Base-by-base conservation (phyloP, 345 rosid species). In the Sapria himalayana region DNA sequence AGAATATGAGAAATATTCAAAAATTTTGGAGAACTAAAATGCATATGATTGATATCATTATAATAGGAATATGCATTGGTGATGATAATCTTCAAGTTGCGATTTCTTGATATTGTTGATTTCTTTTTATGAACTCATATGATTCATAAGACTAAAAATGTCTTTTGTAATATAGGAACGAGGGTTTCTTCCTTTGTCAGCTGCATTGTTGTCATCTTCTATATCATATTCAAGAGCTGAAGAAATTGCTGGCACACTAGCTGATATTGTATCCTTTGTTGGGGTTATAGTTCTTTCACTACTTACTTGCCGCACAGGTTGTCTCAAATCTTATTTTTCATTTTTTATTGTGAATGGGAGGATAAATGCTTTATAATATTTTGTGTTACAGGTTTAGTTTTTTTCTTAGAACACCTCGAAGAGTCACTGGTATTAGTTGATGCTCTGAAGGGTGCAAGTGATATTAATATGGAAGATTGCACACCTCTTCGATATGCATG, bases 111-210 rank as follows among this genome's bases (percentile, higher is more conserved):
- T n/a, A n/a, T n/a, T n/a, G n/a, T n/a, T n/a, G n/a, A n/a, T n/a
- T n/a, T n/a, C n/a, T n/a, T n/a, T n/a, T n/a, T n/a, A n/a, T n/a
- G n/a, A n/a, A n/a, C n/a, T n/a, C n/a, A n/a, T n/a, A n/a, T n/a
- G n/a, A n/a, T n/a, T n/a, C n/a, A n/a, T n/a, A n/a, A n/a, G n/a
- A 41, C 39, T 60, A 39, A 33, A 55, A 48, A 47, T 52, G 41
- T 62, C 25, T 64, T 46, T 29, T 51, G 50, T 46, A 58, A 48
- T 45, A 37, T 78, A 89, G 98, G 98, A 89, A 61, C 71, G 86
- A 33, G 98, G 94, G n/a, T 72, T 82, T 74, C 92, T 82, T 60
- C 76, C 94, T 47, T 55, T 89, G 61, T 89, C 98, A 41, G 85
- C 82, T 56, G 98, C 98, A 45, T 60, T 89, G 50, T 58, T 89